Percentiles rank a stretch among this genome's conserved stretches.
Evolutionary conservation across 768 basidiomycete species (phyloP).

Genomic region (Boletus vinaceobasis): DNA sequence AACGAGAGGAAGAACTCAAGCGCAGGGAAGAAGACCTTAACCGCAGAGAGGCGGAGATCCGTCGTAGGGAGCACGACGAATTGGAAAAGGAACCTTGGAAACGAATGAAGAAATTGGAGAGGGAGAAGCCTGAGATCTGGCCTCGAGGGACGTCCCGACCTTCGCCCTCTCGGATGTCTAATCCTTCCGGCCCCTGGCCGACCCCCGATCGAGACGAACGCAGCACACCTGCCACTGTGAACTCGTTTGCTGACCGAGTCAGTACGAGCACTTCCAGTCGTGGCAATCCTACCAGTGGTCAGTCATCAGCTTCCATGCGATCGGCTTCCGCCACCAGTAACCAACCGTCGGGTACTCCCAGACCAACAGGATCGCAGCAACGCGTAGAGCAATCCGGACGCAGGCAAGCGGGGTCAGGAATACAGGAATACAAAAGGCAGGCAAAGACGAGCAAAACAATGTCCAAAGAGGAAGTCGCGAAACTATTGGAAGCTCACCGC

Average conservation of each 20-base stretch:
- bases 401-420: constrained; percentile 63
- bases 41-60: constrained; percentile 30
- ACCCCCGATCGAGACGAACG: constrained; percentile 31
- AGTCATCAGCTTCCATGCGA: constrained; percentile 30
- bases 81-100: constrained; percentile 28
- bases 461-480: constrained; percentile 54
- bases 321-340: constrained; percentile 24
- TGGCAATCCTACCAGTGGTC: constrained; percentile 24
- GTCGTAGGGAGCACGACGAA: constrained; percentile 28
- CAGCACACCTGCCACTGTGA: constrained; percentile 33
- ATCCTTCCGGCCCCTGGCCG: constrained; percentile 30
- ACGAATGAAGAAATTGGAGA: constrained; percentile 32
- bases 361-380: constrained; percentile 35
- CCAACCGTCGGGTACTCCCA: constrained; percentile 25
- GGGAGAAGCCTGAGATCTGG: constrained; percentile 29
- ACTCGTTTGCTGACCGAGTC: constrained; percentile 30
- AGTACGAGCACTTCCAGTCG: constrained; percentile 30
- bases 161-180: constrained; percentile 25
- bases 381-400: constrained; percentile 69
- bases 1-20: constrained; percentile 27
- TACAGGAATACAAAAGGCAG: constrained; percentile 44
- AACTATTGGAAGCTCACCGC: constrained; percentile 60
- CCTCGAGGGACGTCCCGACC: constrained; percentile 24
- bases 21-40: constrained; percentile 33
- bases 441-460: constrained; percentile 43